Percentiles rank a stretch among this genome's conserved stretches.
Evolutionary conservation across 1,139 yeast genomes (phyloP).

Genomic region (Zygoascus meyerae): DNA sequence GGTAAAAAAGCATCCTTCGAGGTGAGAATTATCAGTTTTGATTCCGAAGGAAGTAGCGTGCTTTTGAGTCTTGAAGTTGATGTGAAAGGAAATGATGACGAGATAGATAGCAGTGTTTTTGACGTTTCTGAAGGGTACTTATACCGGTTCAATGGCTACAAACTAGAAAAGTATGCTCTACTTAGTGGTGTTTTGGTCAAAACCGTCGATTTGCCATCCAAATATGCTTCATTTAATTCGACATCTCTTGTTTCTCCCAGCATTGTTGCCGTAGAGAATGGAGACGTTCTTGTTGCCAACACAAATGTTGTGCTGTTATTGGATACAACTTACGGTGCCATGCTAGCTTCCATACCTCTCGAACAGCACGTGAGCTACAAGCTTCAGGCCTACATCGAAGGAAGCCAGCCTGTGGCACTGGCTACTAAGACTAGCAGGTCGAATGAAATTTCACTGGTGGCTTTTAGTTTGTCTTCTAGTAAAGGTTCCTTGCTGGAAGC

Average conservation of each 20-base stretch:
- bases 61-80: slow-evolving; percentile 17
- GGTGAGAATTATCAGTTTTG: slow-evolving; percentile 21
- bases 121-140: slow-evolving; percentile 21
- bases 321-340: slow-evolving; percentile 40
- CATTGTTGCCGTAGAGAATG: slow-evolving; percentile 33
- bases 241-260: neutral
- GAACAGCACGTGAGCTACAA: neutral
- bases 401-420: neutral
- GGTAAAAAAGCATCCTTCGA: slow-evolving; percentile 18
- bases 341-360: slow-evolving; percentile 28
- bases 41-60: slow-evolving; percentile 16
- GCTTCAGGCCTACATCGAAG: slow-evolving; percentile 2
- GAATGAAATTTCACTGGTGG: slow-evolving; percentile 26
- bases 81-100: neutral
- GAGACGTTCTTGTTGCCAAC: slow-evolving; percentile 37
- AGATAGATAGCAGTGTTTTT: slow-evolving; percentile 14
- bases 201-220: slow-evolving; percentile 36
- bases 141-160: slow-evolving; percentile 16
- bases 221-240: neutral
- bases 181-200: slow-evolving; percentile 24
- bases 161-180: slow-evolving; percentile 4
- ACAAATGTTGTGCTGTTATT: slow-evolving; percentile 34
- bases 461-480: slow-evolving; percentile 56
- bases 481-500: slow-evolving; percentile 67
- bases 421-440: slow-evolving; percentile 17